Percentiles rank a stretch among this genome's conserved stretches.
phyloP scores from a whole-genome alignment of 2,329 filamentous ascomycete species.

The Cercospora sesami region DNA sequence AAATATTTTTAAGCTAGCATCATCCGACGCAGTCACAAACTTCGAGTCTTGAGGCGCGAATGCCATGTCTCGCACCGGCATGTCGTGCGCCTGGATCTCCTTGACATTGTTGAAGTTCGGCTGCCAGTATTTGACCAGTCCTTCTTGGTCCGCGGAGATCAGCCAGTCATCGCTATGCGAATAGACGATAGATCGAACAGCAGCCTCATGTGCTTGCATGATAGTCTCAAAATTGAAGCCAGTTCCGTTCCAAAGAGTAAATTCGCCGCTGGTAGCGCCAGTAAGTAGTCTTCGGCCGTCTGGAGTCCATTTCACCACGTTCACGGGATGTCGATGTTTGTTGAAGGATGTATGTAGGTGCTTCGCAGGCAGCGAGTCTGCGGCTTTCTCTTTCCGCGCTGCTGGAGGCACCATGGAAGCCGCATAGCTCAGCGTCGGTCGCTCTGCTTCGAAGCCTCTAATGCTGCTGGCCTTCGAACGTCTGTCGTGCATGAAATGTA shows the following conservation, averaged over 20 bases:
- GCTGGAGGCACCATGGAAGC: slow-evolving; percentile 88
- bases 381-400: slow-evolving; percentile 70
- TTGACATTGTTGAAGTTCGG: slow-evolving; percentile 99
- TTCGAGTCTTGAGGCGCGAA: slow-evolving; percentile 94
- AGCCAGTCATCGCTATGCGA: slow-evolving; percentile 97
- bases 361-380: slow-evolving; percentile 87
- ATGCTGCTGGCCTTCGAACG: slow-evolving; percentile 72
- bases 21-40: slow-evolving; percentile 94
- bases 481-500: slow-evolving; percentile 84
- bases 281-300: slow-evolving; percentile 90
- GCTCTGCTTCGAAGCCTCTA: slow-evolving; percentile 72
- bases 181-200: slow-evolving; percentile 79
- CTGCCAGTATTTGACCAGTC: slow-evolving; percentile 97
- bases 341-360: slow-evolving; percentile 97
- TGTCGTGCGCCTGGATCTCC: slow-evolving; percentile 84
- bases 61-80: slow-evolving; percentile 85
- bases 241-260: slow-evolving; percentile 97
- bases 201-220: slow-evolving; percentile 92
- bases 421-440: slow-evolving; percentile 85
- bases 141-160: slow-evolving; percentile 91
- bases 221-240: slow-evolving; percentile 99
- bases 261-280: slow-evolving; percentile 93
- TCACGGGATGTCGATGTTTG: slow-evolving; percentile 96
- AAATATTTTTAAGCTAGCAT: slow-evolving; percentile 90
- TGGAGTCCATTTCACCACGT: slow-evolving; percentile 95